phyloP scores from a whole-genome alignment of 169 alveolate genomes.

The Amoebophrya sp. region DNA sequence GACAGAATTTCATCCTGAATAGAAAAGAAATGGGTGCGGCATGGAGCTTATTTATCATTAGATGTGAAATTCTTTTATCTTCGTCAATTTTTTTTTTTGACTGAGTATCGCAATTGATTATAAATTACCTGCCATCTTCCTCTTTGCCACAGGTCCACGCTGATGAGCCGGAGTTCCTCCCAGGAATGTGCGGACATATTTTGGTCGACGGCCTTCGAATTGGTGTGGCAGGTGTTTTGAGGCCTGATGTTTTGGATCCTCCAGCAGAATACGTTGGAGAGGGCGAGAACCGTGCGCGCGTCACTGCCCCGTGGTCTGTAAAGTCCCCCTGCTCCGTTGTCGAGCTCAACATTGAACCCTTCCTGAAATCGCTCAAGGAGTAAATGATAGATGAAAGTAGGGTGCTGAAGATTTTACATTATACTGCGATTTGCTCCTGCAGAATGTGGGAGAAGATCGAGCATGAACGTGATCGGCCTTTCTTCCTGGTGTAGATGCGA shows the following conservation, averaged over 20 bases:
- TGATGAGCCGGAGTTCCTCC: neutral
- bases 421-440: neutral
- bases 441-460: too few species aligned
- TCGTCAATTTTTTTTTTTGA: too few species aligned
- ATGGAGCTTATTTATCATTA: too few species aligned
- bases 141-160: neutral
- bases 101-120: too few species aligned
- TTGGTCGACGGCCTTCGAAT: neutral
- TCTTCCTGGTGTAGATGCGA: too few species aligned
- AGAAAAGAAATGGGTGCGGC: too few species aligned
- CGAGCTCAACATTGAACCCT: constrained; percentile 14
- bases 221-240: constrained; percentile 3
- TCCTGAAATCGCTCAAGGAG: neutral
- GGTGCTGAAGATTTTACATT: neutral
- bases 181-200: constrained; percentile 8
- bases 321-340: neutral
- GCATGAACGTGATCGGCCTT: too few species aligned
- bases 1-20: too few species aligned
- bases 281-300: neutral
- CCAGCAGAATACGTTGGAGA: neutral
- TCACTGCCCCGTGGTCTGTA: neutral
- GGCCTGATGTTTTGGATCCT: neutral
- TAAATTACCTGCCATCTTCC: too few species aligned
- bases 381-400: neutral
- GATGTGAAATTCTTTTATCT: too few species aligned